Evolutionary conservation across 352 stramenopile species (phyloP).

Genomic region (Pythium aphanidermatum): DNA sequence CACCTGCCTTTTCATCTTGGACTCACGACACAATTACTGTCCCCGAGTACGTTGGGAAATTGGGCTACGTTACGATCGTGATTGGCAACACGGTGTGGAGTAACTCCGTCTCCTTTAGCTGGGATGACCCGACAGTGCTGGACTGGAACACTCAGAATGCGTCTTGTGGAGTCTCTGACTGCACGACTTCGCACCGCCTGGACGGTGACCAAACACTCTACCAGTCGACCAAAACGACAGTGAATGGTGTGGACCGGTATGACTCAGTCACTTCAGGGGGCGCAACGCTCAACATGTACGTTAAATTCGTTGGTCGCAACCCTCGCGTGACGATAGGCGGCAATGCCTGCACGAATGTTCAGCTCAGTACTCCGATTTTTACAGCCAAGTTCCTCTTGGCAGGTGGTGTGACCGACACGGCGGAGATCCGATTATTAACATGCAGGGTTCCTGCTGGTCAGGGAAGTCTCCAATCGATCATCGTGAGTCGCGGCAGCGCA

Average conservation of each 20-base stretch:
- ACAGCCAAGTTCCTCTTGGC: conserved; percentile 13
- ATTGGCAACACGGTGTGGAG: conserved; percentile 40
- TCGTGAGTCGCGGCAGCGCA: conserved; percentile 28
- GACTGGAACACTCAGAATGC: conserved; percentile 47
- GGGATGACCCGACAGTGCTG: conserved; percentile 47
- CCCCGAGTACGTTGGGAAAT: conserved; percentile 28
- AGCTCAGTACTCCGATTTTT: conserved; percentile 22
- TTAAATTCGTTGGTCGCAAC: conserved; percentile 46
- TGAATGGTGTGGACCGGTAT: conserved; percentile 24
- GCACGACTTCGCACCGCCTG: conserved; percentile 39
- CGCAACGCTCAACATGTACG: conserved; percentile 39
- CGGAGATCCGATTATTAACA: conserved; percentile 30
- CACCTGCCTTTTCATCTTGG: conserved; percentile 24
- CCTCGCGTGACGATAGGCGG: conserved; percentile 28
- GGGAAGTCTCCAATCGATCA: conserved; percentile 30
- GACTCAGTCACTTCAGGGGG: conserved; percentile 36
- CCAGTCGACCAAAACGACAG: conserved; percentile 19
- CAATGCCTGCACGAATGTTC: conserved; percentile 26
- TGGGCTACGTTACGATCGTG: conserved; percentile 47
- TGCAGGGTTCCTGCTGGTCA: conserved; percentile 42
- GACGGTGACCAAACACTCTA: conserved; percentile 40
- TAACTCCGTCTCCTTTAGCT: conserved; percentile 50
- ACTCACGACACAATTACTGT: conserved; percentile 36
- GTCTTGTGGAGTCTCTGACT: conserved; percentile 34
- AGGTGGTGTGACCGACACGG: conserved; percentile 17